A percentile compares a stretch with the other conserved stretches of the same genome.
phyloP scores from a whole-genome alignment of 257 asterid genomes.

The Salvia rosmarinus region DNA sequence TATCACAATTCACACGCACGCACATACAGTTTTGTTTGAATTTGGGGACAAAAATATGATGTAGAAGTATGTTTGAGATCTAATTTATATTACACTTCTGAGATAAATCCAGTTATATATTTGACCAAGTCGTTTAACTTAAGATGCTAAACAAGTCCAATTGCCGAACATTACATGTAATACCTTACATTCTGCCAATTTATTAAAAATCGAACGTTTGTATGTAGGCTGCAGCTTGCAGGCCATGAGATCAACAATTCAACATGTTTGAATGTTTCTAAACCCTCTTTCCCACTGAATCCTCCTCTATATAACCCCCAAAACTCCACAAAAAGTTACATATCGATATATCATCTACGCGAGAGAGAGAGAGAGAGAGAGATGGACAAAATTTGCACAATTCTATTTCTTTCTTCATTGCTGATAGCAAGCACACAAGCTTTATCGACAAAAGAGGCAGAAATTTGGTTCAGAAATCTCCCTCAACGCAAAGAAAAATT shows the following conservation, averaged over 20 bases:
- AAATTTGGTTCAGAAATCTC: conserved; percentile 25
- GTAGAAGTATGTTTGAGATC: too few relatives aligned
- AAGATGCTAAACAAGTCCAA: background rate
- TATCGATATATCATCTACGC: too few relatives aligned
- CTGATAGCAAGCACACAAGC: background rate
- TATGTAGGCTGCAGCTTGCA: background rate
- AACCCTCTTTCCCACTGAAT: background rate
- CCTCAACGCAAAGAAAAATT: conserved; percentile 14
- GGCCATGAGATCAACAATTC: background rate
- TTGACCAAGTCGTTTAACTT: background rate
- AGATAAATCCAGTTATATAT: background rate
- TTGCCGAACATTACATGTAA: background rate
- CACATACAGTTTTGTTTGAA: too few relatives aligned
- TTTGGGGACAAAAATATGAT: too few relatives aligned
- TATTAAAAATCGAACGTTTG: background rate
- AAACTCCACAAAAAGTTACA: too few relatives aligned
- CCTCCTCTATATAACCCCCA: background rate
- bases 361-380: background rate
- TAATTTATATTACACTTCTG: too few relatives aligned
- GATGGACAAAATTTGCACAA: background rate
- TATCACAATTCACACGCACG: too few relatives aligned
- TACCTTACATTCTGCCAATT: background rate
- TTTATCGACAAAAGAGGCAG: conserved; percentile 7
- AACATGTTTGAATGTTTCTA: conserved; percentile 28
- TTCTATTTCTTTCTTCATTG: conserved; percentile 10